Base-by-base conservation (phyloP, 2,329 filamentous ascomycete genomes). In the Aureobasidium zeae region DNA sequence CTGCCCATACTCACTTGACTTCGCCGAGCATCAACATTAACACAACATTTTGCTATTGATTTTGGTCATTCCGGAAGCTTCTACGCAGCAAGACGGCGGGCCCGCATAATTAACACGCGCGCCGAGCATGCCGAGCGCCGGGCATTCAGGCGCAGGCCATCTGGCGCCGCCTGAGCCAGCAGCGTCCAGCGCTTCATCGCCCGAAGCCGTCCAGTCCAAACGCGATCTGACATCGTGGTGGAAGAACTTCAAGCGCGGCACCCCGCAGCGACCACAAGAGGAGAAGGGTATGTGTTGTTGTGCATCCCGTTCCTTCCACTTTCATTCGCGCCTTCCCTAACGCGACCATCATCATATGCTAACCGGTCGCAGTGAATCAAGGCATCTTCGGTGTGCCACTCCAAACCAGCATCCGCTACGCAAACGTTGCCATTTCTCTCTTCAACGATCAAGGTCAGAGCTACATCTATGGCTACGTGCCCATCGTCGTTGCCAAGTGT, bases 391-490 rank as follows among this genome's bases (percentile, higher is more conserved):
- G 91, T 42, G 81, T 98, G 24, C 87, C 91, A 28, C 74, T 98
- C 47, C 85, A 87, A 55, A 81, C 88, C 58, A 96, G 89, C 67
- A 96, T 98, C 62, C 84, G 83, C 48, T 96, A 98, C 63, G 91
- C 91, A 47, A 98, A 96, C 59, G 91, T 98, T 48, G 91, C 91
- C 51, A 98, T 98, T 57, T 96, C 89, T 16, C 76, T 98, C 20
- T 84, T 91, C 52, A 88, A 96, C 60, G 86, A 89, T 52, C 76
- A 91, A 52, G 89, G 89, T 22, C 79, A 91, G 63, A 94, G 86
- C 66, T 96, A 94, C 63, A 95, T 96, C 43, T 98, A 96, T 63
- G 91, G 91, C 57, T 96, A 96, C 58, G 89, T 98, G 6, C 91
- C 91, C 13, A 96, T 98, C 52, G 89, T 98, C 31, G 89, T 98